phyloP scores from a whole-genome alignment of 768 basidiomycete genomes.

The Neoboletus brunneissimus region DNA sequence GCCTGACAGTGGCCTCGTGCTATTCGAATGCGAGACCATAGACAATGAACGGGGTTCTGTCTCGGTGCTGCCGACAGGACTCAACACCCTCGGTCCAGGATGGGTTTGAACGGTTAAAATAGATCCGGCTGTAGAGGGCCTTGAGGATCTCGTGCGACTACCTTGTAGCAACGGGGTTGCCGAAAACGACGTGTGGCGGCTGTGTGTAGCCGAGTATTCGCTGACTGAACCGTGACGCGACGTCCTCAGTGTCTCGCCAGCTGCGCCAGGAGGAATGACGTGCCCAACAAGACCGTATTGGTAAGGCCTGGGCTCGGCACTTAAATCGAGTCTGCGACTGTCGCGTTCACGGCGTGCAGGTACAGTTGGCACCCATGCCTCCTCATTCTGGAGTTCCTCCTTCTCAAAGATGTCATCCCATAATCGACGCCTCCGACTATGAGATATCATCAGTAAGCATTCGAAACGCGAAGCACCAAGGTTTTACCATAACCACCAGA shows the following conservation, averaged over 20 bases:
- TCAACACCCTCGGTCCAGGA: conserved; percentile 6
- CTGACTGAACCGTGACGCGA: conserved; percentile 29
- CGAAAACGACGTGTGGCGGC: conserved; percentile 27
- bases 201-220: conserved; percentile 22
- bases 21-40: conserved; percentile 17
- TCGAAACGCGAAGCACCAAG: conserved; percentile 1
- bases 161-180: conserved; percentile 24
- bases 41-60: conserved; percentile 22
- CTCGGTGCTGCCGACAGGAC: conserved; percentile 2
- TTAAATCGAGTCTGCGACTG: conserved; percentile 30
- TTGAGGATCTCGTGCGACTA: conserved; percentile 23
- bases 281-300: conserved; percentile 62
- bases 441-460: conserved; percentile 9
- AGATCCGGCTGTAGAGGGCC: conserved; percentile 47
- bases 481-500: conserved; percentile 53
- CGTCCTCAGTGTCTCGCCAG: conserved; percentile 32
- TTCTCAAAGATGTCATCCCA: conserved; percentile 56
- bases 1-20: conserved; percentile 7
- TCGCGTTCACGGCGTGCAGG: conserved; percentile 20
- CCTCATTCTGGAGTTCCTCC: conserved; percentile 31
- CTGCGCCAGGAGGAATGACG: conserved; percentile 28
- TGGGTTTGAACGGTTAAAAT: conserved; percentile 32
- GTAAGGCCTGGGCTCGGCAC: conserved; percentile 52
- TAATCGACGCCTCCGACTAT: conserved; percentile 43
- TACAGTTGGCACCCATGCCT: conserved; percentile 15